Evolutionary conservation across 2,329 filamentous ascomycete genomes (phyloP).

Genomic region (Microsporum audouinii): DNA sequence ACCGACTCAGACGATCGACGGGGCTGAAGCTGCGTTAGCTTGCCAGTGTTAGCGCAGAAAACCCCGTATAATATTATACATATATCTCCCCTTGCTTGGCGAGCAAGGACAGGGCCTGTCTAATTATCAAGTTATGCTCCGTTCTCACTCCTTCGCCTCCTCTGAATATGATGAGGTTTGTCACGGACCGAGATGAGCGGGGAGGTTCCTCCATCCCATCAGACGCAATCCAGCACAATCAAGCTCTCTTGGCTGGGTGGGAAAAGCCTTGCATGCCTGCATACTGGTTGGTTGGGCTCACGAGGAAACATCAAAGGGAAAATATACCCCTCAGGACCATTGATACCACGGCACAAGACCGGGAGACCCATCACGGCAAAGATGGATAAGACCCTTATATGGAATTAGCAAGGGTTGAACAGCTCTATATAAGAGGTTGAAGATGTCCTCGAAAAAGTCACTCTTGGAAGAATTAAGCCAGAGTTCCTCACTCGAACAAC

Average conservation of each 20-base stretch:
- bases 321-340: background rate
- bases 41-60: background rate
- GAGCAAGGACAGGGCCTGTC: background rate
- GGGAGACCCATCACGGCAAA: background rate
- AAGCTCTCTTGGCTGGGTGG: background rate
- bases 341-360: background rate
- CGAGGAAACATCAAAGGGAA: background rate
- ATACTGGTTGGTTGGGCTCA: background rate
- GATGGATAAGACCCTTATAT: background rate
- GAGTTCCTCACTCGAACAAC: slow-evolving; percentile 1
- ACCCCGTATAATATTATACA: background rate
- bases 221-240: background rate
- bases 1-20: slow-evolving; percentile 2
- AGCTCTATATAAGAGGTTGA: background rate
- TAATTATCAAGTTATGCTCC: background rate
- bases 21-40: background rate
- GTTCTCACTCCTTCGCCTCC: background rate
- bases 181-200: slow-evolving; percentile 4
- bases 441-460: background rate
- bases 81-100: slow-evolving; percentile 2
- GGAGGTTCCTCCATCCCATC: background rate
- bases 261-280: background rate
- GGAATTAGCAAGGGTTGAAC: background rate
- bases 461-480: background rate
- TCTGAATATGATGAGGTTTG: background rate